These are phyloP conservation scores for Colletotrichum eleusines DNA, from an alignment of 2,329 filamentous ascomycete species.

Conservation along the genomic window DNA sequence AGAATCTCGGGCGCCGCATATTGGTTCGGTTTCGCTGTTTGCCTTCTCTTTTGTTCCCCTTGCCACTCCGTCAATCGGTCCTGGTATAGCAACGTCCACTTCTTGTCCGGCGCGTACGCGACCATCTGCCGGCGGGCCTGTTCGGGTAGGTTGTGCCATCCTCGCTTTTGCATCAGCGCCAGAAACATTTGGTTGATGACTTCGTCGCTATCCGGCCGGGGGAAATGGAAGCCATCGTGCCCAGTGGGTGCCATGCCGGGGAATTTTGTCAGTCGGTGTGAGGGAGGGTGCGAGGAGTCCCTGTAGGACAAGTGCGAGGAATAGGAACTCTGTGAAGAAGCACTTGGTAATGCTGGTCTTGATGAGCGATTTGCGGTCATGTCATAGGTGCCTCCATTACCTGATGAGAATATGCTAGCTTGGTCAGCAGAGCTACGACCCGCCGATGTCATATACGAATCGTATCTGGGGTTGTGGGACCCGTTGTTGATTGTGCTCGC, in stretches of 20 bases:
- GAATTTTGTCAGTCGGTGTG: conserved; percentile 68
- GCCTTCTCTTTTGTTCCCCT: conserved; percentile 89
- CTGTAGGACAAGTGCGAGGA: conserved; percentile 56
- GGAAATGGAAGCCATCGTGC: conserved; percentile 70
- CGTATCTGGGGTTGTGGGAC: conserved; percentile 71
- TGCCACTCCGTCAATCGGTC: conserved; percentile 94
- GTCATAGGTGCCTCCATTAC: conserved; percentile 62
- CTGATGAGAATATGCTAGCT: conserved; percentile 69
- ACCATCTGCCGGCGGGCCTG: conserved; percentile 96
- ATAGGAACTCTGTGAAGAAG: conserved; percentile 68
- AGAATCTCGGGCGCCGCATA: conserved; percentile 78
- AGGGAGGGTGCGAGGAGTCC: conserved; percentile 59
- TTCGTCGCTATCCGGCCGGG: conserved; percentile 82
- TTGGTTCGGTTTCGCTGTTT: conserved; percentile 75
- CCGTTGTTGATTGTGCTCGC: conserved; percentile 63
- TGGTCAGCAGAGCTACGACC: conserved; percentile 68
- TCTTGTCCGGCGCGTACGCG: conserved; percentile 93
- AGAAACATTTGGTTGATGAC: conserved; percentile 92
- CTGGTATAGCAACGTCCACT: conserved; percentile 97
- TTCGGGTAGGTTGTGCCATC: conserved; percentile 96
- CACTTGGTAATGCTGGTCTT: conserved; percentile 65
- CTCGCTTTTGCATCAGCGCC: conserved; percentile 95
- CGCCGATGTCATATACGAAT: conserved; percentile 71
- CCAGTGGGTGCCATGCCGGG: conserved; percentile 52
- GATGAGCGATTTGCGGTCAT: conserved; percentile 59